Base-by-base conservation (phyloP, 495 filamentous ascomycete species). In the Podospora tetraspora region DNA sequence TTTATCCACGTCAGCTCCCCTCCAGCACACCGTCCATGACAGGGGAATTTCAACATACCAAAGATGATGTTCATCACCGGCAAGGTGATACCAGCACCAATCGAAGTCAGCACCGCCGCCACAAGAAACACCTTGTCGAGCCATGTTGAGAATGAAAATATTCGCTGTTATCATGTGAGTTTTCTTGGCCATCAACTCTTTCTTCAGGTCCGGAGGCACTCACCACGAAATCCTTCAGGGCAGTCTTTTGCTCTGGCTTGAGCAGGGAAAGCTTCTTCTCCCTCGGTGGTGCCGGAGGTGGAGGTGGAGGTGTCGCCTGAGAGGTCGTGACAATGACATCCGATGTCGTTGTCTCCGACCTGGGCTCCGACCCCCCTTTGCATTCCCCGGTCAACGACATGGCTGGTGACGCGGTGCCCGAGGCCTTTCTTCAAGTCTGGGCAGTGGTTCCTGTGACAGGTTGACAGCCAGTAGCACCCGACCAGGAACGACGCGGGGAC, bases 11-110 rank as follows among this genome's bases (percentile, higher is more conserved):
- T 76, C 13, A 76, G 61, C 29, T 21, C 23, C 13, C 23, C 11
- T 56, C 25, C 21, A 32, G 13, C 1, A 10, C 19, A 8, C 34
- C 23, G 57, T 10, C 59, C 1, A 16, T 63, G 25, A 34, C 23
- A 52, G 7, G 6, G 43, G 6, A 43, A 3, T 4, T 57, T 8
- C 16, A 32, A 21, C 11, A 21, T 74, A 84, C 82, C 82, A 69
- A 81, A 83, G 11, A 84, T 73, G 11, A 84, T 76, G 25, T 81
- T 83, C 82, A 84, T 84, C 2, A 83, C 66, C 7, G 82, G 82
- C 67, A 82, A 78, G 2, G 81, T 83, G n/a, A 82, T 78, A 10
- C 85, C 85, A 13, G 81, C 78, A 3, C 80, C 83, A 66, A 87
- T 80, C 1, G 84, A 82, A 1, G 79, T 79, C 13, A 79, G n/a